Base-by-base conservation (phyloP, 306 rosid species). In the Morella rubra region DNA sequence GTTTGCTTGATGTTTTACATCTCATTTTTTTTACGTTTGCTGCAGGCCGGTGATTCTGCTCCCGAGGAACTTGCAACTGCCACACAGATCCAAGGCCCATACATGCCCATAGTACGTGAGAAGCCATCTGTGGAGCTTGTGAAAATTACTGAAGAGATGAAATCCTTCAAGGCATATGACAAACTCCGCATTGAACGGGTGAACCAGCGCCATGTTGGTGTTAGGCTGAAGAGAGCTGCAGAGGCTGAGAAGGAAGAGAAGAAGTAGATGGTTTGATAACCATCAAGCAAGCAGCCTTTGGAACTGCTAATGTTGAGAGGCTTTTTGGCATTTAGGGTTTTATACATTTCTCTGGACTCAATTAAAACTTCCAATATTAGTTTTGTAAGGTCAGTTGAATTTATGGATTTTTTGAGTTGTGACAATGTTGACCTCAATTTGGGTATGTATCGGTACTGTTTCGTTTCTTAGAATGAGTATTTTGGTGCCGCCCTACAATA, bases 211-310 rank as follows among this genome's bases (percentile, higher is more conserved):
- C 87, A 84, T 65, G 60, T 81, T 0, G 92, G 92, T 53, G 85
- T 71, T 6, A 81, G 90, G 79, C 44, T 80, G 73, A 88, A 88
- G 92, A 88, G 4, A 58, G 92, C 90, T 3, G 90, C 90, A 0
- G 92, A 88, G 65, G 91, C 91, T 41, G 91, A 88, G 88, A 88
- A 88, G 82, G 91, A 88, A 64, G 91, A 88, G 6, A 86, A 88
- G 84, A 88, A 86, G 68, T 88, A 56, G 65, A 22, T 76, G 18
- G 58, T 65, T 65, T 7, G 16, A 65, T 65, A 15, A 15, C n/a
- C 46, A 12, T 69, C 42, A 12, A 22, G 8, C 12, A 45, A 27
- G 19, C 42, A 69, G 42, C 53, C 73, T 65, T 32, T 22, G 15
- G 6, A 24, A 44, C 22, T 69, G 9, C 42, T 5, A 12, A 12